Evolutionary conservation across 192 early-diverging fungal genomes (phyloP), one percentile per base, ranked within the genome.

Genomic region (Globomyces pollinis-pini): DNA sequence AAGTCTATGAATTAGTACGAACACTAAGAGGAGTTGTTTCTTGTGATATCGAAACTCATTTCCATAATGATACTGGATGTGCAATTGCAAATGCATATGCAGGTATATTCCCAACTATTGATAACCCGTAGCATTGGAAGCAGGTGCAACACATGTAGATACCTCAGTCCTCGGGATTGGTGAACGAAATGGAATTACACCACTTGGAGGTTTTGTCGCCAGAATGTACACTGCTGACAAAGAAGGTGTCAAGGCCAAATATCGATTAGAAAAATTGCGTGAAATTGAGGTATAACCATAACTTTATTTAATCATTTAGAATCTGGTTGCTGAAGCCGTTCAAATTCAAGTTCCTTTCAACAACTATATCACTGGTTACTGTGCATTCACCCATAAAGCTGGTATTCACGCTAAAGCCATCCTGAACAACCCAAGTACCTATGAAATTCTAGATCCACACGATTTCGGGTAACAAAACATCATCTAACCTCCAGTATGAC

Each of bases 341-440:
- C 86, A 89, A 62, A 84, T 98, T 65, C 84, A 89, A 42, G 91
- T 98, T 60, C 95, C 95, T 21, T 98, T 98, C 84, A 98, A 98
- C 85, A 96, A 98, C 83, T 95, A 92, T 73, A 93, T 98, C 69
- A 98, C 95, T 26, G 95, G 95, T 33, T 95, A 96, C 77, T 95
- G 91, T 69, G 93, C 93, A 35, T 96, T 98, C 72, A 96, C 95
- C 4, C 95, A 98, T 80, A 98, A 98, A 86, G 93, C 95, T 34
- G 95, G 95, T 66, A 98, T 96, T 70, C 95, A 98, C 71, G 95
- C 95, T 78, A 98, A 98, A 76, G 95, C 95, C 51, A 95, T 98
- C 65, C 80, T 98, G 51, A 98, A 98, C 80, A 96, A 98, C 82
- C 95, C 95, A 23, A 86, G 84, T 44, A 98, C 93, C 3, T 98